These are phyloP conservation scores for Jaapia argillacea DNA, from an alignment of 768 basidiomycete species.

Conservation along the genomic window DNA sequence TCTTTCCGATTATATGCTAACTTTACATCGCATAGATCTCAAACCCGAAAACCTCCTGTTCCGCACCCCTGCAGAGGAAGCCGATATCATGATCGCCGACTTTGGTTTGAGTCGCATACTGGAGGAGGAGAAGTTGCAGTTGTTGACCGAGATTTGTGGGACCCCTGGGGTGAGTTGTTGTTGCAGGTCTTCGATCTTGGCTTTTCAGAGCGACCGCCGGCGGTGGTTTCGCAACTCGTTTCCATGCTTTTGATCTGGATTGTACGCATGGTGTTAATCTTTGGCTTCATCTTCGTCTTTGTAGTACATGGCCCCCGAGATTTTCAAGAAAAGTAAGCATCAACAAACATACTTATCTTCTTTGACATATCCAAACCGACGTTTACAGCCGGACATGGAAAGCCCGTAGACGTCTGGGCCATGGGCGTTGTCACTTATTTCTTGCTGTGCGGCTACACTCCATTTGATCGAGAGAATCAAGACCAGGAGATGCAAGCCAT, in stretches of 20 bases:
- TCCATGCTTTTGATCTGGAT: no score
- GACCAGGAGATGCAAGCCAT: constrained; percentile 94
- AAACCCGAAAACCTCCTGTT: constrained; percentile 98
- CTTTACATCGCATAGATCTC: constrained; percentile 48
- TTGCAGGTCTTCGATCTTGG: no score
- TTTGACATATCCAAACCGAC: constrained; percentile 1
- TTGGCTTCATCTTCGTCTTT: not conserved
- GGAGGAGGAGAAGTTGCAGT: constrained; percentile 78
- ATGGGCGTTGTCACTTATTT: constrained; percentile 99
- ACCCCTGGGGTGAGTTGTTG: constrained; percentile 75
- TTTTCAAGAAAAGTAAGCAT: constrained; percentile 76
- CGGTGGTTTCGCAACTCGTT: no score
- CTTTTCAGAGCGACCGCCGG: no score
- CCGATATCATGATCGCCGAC: constrained; percentile 95
- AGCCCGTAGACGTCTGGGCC: constrained; percentile 94
- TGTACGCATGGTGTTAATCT: not conserved
- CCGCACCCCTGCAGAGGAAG: constrained; percentile 78
- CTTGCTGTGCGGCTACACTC: constrained; percentile 89
- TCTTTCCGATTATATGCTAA: not conserved
- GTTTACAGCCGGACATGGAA: constrained; percentile 72
- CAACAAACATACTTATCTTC: not conserved
- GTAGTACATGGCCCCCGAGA: constrained; percentile 90
- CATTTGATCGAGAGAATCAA: constrained; percentile 88
- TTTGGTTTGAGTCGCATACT: constrained; percentile 90
- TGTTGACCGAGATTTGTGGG: constrained; percentile 93